Evolutionary conservation across 805 yeast genomes (phyloP).

Genomic region (Ogataea henricii): DNA sequence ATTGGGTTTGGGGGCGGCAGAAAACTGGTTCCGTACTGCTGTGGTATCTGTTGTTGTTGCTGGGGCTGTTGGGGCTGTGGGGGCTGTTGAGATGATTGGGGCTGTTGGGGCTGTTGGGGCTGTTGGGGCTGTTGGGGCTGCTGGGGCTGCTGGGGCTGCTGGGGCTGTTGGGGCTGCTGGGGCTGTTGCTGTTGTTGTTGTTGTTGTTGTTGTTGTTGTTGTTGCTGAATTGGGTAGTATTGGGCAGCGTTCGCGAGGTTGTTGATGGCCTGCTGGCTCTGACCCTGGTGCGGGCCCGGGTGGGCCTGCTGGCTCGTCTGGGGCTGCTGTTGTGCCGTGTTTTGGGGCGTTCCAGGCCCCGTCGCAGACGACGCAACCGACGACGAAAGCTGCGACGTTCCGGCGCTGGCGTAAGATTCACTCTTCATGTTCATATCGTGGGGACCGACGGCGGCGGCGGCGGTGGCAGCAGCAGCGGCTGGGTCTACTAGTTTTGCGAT

Average conservation of each 20-base stretch:
- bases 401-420: constrained; percentile 10
- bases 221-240: constrained; percentile 20
- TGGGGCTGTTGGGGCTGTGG: not conserved
- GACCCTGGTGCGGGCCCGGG: constrained; percentile 14
- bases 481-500: constrained; percentile 16
- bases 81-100: too few relatives aligned
- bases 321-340: constrained; percentile 3
- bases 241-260: constrained; percentile 18
- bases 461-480: not conserved
- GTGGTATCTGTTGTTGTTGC: constrained; percentile 17
- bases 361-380: constrained; percentile 10
- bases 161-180: constrained; percentile 17
- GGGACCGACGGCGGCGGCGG: not conserved
- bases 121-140: not conserved
- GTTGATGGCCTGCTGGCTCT: constrained; percentile 17
- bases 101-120: not conserved
- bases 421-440: constrained; percentile 3
- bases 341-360: not conserved
- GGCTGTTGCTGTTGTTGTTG: constrained; percentile 10
- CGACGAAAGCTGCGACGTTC: constrained; percentile 1
- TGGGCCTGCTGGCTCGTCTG: constrained; percentile 6
- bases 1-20: constrained; percentile 31
- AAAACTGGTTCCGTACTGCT: constrained; percentile 25
- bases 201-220: constrained; percentile 6
- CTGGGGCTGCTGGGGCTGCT: constrained; percentile 16